Base-by-base conservation (phyloP, 148 eudicot species). In the Rhododendron griersonianum region DNA sequence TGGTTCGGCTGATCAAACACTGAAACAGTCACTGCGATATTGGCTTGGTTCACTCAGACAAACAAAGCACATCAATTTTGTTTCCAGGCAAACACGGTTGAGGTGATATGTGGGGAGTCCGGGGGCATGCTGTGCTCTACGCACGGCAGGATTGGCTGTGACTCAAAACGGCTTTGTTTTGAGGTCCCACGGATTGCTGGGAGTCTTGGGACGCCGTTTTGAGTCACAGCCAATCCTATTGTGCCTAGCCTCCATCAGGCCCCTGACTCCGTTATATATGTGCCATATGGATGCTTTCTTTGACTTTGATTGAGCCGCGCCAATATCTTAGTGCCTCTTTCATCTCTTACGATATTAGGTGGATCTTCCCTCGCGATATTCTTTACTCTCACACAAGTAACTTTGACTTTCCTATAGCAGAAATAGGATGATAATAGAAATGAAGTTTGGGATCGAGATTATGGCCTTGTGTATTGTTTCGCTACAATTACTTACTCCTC, bases 221-320 rank as follows among this genome's bases (percentile, higher is more conserved):
- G 21, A 3, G 21, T 55, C 21, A 11, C 18, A 51, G 4, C 4
- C 57, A 51, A 51, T 51, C 18, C 4, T 51, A 1, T 51, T 51
- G 16, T 51, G 18, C 57, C 18, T 51, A 14, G 4, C 2, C 16
- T 4, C 3, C 4, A 51, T 9, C 13, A 10, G 3, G 61, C 61
- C 61, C 19, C 6, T 51, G 1, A 16, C 21, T 55, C 61, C 0
- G 2, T 74, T 74, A 4, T 74, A 74, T 30, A 25, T 71, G 13
- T 73, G 37, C 39, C 37, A 73, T 13, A 74, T 13, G 21, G 9
- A 74, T 28, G 39, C 39, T 71, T 33, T 11, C 16, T 77, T 77
- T 77, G 41, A 39, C 50, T 77, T 77, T 77, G 80, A 78, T 78
- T 78, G 81, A 78, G 81, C 53, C 81, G 81, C 25, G 81, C 81